Evolutionary conservation across 331 rosid species (phyloP).

Genomic region (Malus hybrid): DNA sequence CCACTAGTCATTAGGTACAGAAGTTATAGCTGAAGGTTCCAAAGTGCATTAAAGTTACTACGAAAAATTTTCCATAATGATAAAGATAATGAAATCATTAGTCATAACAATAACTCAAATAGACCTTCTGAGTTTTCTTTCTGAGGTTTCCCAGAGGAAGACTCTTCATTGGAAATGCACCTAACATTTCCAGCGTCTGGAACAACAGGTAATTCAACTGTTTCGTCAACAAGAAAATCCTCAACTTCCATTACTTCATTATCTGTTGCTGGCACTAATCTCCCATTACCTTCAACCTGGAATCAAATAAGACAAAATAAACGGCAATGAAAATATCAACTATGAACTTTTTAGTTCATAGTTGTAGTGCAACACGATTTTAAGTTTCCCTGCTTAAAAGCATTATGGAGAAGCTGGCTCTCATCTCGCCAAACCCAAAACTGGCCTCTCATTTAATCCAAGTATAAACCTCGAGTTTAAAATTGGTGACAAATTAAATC

Average conservation of each 20-base stretch:
- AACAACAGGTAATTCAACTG: slow-evolving; percentile 54
- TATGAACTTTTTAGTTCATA: background rate
- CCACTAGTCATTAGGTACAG: background rate
- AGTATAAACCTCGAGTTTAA: background rate
- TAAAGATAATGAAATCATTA: background rate
- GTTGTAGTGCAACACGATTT: background rate
- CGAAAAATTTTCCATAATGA: background rate
- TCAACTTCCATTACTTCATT: slow-evolving; percentile 93
- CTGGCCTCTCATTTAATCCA: background rate
- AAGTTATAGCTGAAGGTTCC: background rate
- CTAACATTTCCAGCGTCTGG: slow-evolving; percentile 50
- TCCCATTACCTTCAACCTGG: slow-evolving; percentile 97
- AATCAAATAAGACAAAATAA: slow-evolving; percentile 17
- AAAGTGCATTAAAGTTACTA: background rate
- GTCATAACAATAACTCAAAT: slow-evolving; percentile 15
- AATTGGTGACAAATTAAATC: background rate
- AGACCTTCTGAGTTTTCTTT: slow-evolving; percentile 71
- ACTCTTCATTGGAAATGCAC: slow-evolving; percentile 52
- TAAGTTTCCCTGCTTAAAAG: background rate
- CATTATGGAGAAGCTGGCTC: background rate
- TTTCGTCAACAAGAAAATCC: slow-evolving; percentile 70
- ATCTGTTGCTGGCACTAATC: slow-evolving; percentile 95
- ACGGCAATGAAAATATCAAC: background rate
- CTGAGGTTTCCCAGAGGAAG: slow-evolving; percentile 55
- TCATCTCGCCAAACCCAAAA: background rate